Conservation (phyloP, 139 green algal species). For the Chlamydomonas sp. region DNA sequence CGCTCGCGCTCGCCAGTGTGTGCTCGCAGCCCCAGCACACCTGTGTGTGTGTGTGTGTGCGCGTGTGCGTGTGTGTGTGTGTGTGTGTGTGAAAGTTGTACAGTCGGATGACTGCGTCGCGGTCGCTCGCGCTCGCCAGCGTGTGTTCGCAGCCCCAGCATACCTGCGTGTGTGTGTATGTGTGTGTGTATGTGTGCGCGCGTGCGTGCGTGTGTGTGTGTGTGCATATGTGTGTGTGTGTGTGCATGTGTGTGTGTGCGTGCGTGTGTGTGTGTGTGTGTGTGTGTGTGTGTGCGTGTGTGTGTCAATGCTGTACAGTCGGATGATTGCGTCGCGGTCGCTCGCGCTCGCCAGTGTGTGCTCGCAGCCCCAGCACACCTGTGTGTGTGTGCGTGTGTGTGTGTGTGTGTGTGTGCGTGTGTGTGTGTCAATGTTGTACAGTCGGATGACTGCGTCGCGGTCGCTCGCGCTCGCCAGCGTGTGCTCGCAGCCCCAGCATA, state of each 20-base stretch:
- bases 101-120: slow-evolving; percentile 45
- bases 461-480: slow-evolving; percentile 42
- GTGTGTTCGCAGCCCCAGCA: slow-evolving; percentile 46
- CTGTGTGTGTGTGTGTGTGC: no score
- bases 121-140: slow-evolving; percentile 38
- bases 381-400: no score
- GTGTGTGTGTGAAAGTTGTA: slow-evolving; percentile 59
- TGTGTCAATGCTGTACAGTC: slow-evolving; percentile 57
- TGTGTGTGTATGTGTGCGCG: no score
- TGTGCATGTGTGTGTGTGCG: no score
- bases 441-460: slow-evolving; percentile 39
- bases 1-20: slow-evolving; percentile 40
- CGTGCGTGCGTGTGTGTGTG: no score
- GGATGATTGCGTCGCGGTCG: slow-evolving; percentile 40
- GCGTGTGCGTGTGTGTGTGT: no score
- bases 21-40: slow-evolving; percentile 46
- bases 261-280: no score
- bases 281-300: no score
- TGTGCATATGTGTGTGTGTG: no score
- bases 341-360: slow-evolving; percentile 46
- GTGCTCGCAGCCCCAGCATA: slow-evolving; percentile 44
- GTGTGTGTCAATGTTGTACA: slow-evolving; percentile 62
- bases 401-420: no score
- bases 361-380: slow-evolving; percentile 43
- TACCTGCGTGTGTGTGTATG: no score